A percentile compares a stretch with the other conserved stretches of the same genome.
Evolutionary conservation across 2,329 filamentous ascomycete species (phyloP).

Genomic region (Amesomyces nigricolor): DNA sequence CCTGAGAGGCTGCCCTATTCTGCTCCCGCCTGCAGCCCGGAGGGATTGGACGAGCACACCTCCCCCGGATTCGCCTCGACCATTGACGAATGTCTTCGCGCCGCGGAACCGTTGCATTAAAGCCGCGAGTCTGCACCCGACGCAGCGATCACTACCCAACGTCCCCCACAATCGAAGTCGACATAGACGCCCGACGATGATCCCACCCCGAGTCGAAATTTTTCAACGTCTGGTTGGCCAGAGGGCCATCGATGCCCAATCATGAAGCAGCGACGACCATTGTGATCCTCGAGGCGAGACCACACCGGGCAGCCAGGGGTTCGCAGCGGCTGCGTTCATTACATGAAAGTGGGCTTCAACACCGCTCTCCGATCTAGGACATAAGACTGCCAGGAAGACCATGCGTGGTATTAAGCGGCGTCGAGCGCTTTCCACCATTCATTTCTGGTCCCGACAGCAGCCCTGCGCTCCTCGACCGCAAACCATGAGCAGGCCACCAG

Average conservation of each 20-base stretch:
- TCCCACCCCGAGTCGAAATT: constrained; percentile 17
- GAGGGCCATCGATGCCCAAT: constrained; percentile 17
- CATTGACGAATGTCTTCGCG: constrained; percentile 22
- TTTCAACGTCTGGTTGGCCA: constrained; percentile 15
- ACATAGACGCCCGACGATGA: constrained; percentile 25
- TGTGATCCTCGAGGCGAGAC: constrained; percentile 16
- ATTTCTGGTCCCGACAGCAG: no score
- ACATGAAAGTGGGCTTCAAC: background rate
- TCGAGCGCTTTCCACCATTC: no score
- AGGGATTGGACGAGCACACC: constrained; percentile 16
- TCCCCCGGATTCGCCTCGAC: constrained; percentile 10
- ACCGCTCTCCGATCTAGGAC: constrained; percentile 15
- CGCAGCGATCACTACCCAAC: constrained; percentile 26
- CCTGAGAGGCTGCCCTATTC: constrained; percentile 28
- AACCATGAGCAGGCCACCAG: no score
- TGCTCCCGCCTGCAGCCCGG: constrained; percentile 11
- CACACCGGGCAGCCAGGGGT: constrained; percentile 1
- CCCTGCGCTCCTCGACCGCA: no score
- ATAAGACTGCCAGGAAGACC: background rate
- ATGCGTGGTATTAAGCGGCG: background rate
- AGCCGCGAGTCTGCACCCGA: constrained; percentile 16
- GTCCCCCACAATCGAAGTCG: constrained; percentile 16
- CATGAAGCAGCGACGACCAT: constrained; percentile 17
- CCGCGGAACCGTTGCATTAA: constrained; percentile 20
- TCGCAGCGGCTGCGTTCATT: constrained; percentile 12